Evolutionary conservation across 2,329 filamentous ascomycete species (phyloP), one percentile per base, ranked within the genome.

Genomic region (Ceratocystis papillata): DNA sequence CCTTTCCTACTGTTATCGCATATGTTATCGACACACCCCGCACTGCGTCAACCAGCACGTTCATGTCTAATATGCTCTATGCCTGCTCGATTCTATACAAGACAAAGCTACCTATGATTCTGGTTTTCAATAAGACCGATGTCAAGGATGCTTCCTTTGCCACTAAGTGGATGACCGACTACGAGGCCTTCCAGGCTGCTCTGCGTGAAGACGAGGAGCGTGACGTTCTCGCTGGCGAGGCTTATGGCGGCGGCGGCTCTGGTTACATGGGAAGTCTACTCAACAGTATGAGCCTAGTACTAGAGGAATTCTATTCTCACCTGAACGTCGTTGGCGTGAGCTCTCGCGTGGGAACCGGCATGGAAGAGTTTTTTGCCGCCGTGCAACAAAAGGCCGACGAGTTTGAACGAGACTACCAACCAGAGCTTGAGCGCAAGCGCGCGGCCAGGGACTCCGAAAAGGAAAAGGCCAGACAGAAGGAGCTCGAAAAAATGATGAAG

Each of bases 51-150:
- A 97, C 94, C 0, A 92, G 88, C 69, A 99, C 94, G 0, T 99
- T 99, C 77, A 99, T 99, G 94, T 95, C 89, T 75, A 99, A 99
- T 77, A 99, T 99, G 94, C 86, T 99, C 55, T 99, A 99, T 76
- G 94, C 94, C 25, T 97, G 94, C 80, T 96, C 89, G 68, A 99
- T 99, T 70, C 83, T 99, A 17, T 99, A 99, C 83, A 97, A 97
- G 80, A 97, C 93, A 1, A 96, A 96, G 75, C 81, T 99, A 0
- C 94, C 94, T 28, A 99, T 99, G 94, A 95, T 99, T 65, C 79
- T 99, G 6, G 94, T 99, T 10, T 97, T 99, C 81, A 99, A 99
- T 80, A 99, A 99, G 79, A 96, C 92, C 0, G 94, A 99, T 72
- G 90, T 96, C 53, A 90, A 96, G 75, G 88, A 95, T 72, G 90